Evolutionary conservation across 2,329 filamentous ascomycete species (phyloP).

Genomic region (Aspergillus ibericus): DNA sequence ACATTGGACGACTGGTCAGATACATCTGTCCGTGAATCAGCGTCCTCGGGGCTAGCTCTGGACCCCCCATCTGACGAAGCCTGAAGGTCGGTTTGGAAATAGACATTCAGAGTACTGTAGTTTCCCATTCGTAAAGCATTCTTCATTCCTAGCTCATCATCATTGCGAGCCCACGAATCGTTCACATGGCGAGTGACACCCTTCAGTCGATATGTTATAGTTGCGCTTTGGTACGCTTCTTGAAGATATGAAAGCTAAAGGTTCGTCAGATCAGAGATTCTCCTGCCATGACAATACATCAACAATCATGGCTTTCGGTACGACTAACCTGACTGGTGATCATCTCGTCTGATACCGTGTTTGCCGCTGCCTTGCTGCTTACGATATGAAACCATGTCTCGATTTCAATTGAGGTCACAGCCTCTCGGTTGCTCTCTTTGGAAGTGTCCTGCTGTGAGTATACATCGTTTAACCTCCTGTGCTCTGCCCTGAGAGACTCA

Average conservation of each 20-base stretch:
- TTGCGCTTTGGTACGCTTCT: slow-evolving; percentile 45
- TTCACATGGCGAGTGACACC: slow-evolving; percentile 54
- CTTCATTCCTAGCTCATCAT: slow-evolving; percentile 55
- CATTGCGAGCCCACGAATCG: slow-evolving; percentile 55
- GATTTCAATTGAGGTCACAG: slow-evolving; percentile 32
- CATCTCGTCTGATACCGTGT: slow-evolving; percentile 34
- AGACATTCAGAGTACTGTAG: slow-evolving; percentile 59
- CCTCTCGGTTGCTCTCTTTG: slow-evolving; percentile 21
- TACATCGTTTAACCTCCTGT: slow-evolving; percentile 24
- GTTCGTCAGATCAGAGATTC: not conserved
- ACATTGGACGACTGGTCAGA: slow-evolving; percentile 34
- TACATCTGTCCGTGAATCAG: slow-evolving; percentile 18
- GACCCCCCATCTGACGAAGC: slow-evolving; percentile 23
- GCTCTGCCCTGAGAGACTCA: slow-evolving; percentile 25
- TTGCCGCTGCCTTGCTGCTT: slow-evolving; percentile 29
- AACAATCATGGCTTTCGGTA: not conserved
- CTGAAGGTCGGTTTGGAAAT: slow-evolving; percentile 58
- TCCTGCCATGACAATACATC: no score
- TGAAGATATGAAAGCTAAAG: slow-evolving; percentile 41
- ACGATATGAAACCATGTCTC: slow-evolving; percentile 48
- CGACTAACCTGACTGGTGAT: slow-evolving; percentile 36
- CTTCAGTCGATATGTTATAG: slow-evolving; percentile 52
- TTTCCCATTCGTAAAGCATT: slow-evolving; percentile 52
- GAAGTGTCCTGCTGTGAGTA: slow-evolving; percentile 13
- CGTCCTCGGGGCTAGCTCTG: slow-evolving; percentile 26